These are phyloP conservation scores for Pestalotiopsis sp. DNA, from an alignment of 2,329 filamentous ascomycete genomes.

Conservation along the genomic window DNA sequence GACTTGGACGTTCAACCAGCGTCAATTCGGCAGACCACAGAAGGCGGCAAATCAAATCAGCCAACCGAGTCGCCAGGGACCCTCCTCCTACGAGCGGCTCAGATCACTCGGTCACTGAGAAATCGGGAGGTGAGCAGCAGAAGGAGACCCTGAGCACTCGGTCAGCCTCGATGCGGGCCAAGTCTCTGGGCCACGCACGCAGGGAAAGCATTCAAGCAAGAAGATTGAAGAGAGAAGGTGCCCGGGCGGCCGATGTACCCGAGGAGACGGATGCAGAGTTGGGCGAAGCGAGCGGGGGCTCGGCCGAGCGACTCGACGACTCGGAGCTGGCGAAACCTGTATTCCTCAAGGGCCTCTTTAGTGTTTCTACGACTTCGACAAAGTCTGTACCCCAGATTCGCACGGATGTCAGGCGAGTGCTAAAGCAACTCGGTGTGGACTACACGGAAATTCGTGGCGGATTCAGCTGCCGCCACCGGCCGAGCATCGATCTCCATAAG, in stretches of 20 bases:
- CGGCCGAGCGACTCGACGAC: conserved; percentile 64
- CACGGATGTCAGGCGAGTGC: conserved; percentile 85
- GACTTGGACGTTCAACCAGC: conserved; percentile 83
- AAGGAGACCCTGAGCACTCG: conserved; percentile 57
- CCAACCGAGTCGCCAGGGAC: conserved; percentile 57
- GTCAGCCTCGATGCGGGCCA: conserved; percentile 72
- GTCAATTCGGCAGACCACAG: conserved; percentile 87
- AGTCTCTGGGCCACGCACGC: conserved; percentile 86
- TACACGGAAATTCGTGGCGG: conserved; percentile 92
- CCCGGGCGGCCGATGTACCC: conserved; percentile 76
- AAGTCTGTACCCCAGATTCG: conserved; percentile 87
- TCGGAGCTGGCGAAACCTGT: conserved; percentile 90
- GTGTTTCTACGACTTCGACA: conserved; percentile 93
- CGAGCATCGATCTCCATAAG: conserved; percentile 85
- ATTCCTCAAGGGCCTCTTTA: conserved; percentile 94
- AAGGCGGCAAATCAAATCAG: conserved; percentile 55
- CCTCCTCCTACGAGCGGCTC: conserved; percentile 78
- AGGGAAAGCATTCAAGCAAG: conserved; percentile 91
- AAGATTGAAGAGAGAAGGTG: conserved; percentile 73
- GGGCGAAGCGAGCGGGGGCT: conserved; percentile 62
- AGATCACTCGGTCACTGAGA: conserved; percentile 69
- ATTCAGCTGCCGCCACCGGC: conserved; percentile 85
- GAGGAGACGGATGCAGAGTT: conserved; percentile 90
- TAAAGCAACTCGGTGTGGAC: conserved; percentile 87
- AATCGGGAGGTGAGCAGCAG: conserved; percentile 51